These are phyloP conservation scores for Aureoboletus auriporus DNA, from an alignment of 768 basidiomycete genomes.

Conservation along the genomic window DNA sequence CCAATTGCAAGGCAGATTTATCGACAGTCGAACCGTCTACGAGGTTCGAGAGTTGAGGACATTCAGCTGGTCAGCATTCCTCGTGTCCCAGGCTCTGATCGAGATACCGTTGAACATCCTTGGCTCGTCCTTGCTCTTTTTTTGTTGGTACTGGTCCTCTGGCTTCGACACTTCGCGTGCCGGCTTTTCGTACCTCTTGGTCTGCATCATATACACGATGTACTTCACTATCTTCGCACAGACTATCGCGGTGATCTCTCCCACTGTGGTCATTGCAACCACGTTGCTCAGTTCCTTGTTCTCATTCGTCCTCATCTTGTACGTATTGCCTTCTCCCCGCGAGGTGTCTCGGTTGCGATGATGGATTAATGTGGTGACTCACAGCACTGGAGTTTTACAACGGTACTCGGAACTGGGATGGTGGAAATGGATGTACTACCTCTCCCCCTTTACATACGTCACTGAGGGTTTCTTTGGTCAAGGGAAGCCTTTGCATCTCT, in stretches of 20 bases:
- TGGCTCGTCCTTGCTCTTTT: slow-evolving; percentile 54
- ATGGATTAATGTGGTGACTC: too few species aligned
- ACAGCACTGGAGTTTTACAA: slow-evolving; percentile 57
- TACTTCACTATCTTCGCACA: slow-evolving; percentile 63
- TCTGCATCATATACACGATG: slow-evolving; percentile 52
- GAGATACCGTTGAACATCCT: slow-evolving; percentile 63
- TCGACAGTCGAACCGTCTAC: slow-evolving; percentile 56
- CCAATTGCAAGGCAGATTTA: slow-evolving; percentile 60
- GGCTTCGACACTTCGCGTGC: slow-evolving; percentile 47
- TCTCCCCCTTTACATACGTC: slow-evolving; percentile 55
- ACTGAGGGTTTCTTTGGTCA: slow-evolving; percentile 44
- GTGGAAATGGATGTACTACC: slow-evolving; percentile 70
- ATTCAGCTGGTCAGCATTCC: slow-evolving; percentile 56
- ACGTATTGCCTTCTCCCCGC: too few species aligned
- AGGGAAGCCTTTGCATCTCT: slow-evolving; percentile 30
- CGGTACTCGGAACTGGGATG: slow-evolving; percentile 58
- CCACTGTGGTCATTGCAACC: slow-evolving; percentile 56
- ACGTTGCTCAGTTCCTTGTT: slow-evolving; percentile 56
- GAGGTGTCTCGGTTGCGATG: too few species aligned
- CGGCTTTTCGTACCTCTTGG: slow-evolving; percentile 56
- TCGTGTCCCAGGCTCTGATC: slow-evolving; percentile 51
- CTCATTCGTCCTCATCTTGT: slow-evolving; percentile 59
- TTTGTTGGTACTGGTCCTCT: slow-evolving; percentile 71
- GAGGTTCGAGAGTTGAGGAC: slow-evolving; percentile 51
- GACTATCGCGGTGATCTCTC: slow-evolving; percentile 57